These are phyloP conservation scores for Rhizopogon salebrosus DNA, from an alignment of 768 basidiomycete species.

Conservation along the genomic window DNA sequence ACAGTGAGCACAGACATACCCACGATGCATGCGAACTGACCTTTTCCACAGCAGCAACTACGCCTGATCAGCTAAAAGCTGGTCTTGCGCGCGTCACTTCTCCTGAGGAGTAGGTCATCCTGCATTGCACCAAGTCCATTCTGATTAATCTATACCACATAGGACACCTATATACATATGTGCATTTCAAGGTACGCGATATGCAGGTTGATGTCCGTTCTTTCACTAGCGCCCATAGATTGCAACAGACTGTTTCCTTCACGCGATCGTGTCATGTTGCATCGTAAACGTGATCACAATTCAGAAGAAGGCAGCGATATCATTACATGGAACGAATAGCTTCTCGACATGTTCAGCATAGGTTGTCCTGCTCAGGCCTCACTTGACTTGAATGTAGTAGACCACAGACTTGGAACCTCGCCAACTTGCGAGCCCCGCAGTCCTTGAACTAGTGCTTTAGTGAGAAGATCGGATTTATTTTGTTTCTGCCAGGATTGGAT, in stretches of 20 bases:
- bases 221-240: conserved; percentile 29
- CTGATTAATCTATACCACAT: not conserved
- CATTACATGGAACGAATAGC: conserved; percentile 68
- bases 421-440: not conserved
- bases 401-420: not conserved
- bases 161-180: conserved; percentile 85
- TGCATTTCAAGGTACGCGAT: conserved; percentile 44
- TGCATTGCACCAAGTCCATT: not conserved
- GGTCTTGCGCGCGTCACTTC: conserved; percentile 58
- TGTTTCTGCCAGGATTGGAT: not conserved
- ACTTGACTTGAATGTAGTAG: not conserved
- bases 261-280: conserved; percentile 60
- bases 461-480: not conserved
- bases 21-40: not conserved
- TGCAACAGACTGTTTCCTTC: conserved; percentile 73
- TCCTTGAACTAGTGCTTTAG: not conserved
- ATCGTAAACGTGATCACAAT: conserved; percentile 71
- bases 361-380: not conserved
- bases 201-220: not conserved
- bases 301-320: conserved; percentile 49
- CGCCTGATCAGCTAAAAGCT: conserved; percentile 46
- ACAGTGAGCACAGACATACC: conserved; percentile 14
- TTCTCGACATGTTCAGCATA: not conserved
- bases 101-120: conserved; percentile 54
- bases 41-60: conserved; percentile 40